Evolutionary conservation across 495 filamentous ascomycete genomes (phyloP).

Genomic region (Monascus purpureus): DNA sequence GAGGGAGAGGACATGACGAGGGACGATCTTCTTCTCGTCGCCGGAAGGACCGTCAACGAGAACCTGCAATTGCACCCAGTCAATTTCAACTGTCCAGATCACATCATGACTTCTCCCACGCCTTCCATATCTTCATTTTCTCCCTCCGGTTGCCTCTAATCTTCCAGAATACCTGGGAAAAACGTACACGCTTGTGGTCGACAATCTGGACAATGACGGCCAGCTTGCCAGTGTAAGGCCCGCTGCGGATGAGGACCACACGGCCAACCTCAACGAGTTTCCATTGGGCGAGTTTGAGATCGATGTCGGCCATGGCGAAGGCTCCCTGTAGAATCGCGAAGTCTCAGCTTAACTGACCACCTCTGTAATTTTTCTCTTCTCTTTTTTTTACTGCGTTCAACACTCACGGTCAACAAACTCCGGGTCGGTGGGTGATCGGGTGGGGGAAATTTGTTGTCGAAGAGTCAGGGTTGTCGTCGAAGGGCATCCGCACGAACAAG

Average conservation of each 20-base stretch:
- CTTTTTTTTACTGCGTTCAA: too few relatives aligned
- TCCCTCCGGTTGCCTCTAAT: background rate
- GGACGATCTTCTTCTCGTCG: slow-evolving; percentile 58
- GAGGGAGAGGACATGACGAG: slow-evolving; percentile 72
- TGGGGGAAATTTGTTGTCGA: slow-evolving; percentile 32
- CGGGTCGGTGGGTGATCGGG: slow-evolving; percentile 17
- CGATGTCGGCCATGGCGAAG: slow-evolving; percentile 51
- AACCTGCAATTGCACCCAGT: slow-evolving; percentile 44
- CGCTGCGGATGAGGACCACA: slow-evolving; percentile 68
- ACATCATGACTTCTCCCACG: slow-evolving; percentile 3
- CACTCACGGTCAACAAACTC: slow-evolving; percentile 37
- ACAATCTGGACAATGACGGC: slow-evolving; percentile 96
- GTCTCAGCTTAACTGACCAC: too few relatives aligned
- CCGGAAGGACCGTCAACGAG: slow-evolving; percentile 85
- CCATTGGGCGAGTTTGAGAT: slow-evolving; percentile 66
- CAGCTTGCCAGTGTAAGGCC: slow-evolving; percentile 69
- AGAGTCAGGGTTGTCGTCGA: slow-evolving; percentile 26
- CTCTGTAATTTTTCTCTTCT: too few relatives aligned
- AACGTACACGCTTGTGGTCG: slow-evolving; percentile 98
- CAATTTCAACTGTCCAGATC: slow-evolving; percentile 16
- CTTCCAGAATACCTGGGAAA: too few relatives aligned
- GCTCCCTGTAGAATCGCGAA: slow-evolving; percentile 13
- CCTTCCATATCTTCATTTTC: slow-evolving; percentile 4
- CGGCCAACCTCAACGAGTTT: slow-evolving; percentile 95
- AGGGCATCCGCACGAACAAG: slow-evolving; percentile 22